These are phyloP conservation scores for Pyrenochaeta sp. DNA, from an alignment of 2,329 filamentous ascomycete genomes.

Conservation along the genomic window DNA sequence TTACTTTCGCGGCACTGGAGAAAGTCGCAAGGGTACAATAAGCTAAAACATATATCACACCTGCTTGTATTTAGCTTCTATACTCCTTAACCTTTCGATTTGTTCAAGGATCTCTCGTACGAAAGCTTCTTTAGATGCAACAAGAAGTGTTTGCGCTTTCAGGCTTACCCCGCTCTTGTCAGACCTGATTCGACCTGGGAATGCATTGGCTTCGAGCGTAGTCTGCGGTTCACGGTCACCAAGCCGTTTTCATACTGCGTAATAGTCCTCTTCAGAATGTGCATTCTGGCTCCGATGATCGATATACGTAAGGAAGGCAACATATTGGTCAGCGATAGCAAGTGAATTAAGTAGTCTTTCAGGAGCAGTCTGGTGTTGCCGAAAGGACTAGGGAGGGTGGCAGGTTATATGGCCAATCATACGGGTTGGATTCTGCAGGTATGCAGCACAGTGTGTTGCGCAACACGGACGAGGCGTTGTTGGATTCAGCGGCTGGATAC, in stretches of 20 bases:
- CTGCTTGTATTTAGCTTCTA: conserved; percentile 25
- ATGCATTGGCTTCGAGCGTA: conserved; percentile 15
- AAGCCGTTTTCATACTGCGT: conserved; percentile 11
- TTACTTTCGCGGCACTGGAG: conserved; percentile 25
- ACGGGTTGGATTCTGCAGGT: not conserved
- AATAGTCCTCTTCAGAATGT: not conserved
- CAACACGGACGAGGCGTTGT: not conserved
- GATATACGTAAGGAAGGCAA: not conserved
- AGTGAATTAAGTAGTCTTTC: not conserved
- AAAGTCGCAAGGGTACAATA: not conserved
- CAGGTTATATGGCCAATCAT: not conserved
- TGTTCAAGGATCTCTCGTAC: conserved; percentile 11
- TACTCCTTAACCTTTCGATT: conserved; percentile 12
- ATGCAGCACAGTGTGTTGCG: not conserved
- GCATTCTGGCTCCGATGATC: not conserved
- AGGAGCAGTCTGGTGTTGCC: not conserved
- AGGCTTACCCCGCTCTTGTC: conserved; percentile 27
- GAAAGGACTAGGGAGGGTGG: not conserved
- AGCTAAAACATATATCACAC: conserved; percentile 8
- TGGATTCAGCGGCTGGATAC: not conserved
- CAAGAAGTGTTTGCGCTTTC: conserved; percentile 13
- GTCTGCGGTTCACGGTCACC: conserved; percentile 24
- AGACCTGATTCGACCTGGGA: conserved; percentile 20
- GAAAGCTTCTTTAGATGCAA: conserved; percentile 6
- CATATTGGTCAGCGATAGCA: not conserved